phyloP scores from a whole-genome alignment of 1,284 basidiomycete species.

The Ganoderma boninense region DNA sequence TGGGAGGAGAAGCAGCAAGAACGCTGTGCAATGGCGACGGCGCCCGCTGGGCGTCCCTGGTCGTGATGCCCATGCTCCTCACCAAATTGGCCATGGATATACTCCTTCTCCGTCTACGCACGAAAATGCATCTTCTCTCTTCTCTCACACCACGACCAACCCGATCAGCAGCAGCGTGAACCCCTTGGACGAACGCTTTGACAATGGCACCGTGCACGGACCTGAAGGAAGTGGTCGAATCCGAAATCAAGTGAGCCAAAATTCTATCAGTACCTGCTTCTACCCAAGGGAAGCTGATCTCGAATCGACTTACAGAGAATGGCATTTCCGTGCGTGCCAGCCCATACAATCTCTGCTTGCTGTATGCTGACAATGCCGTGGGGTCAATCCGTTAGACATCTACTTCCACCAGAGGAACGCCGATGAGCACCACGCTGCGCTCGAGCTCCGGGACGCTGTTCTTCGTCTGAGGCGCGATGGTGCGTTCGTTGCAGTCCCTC shows the following conservation, averaged over 20 bases:
- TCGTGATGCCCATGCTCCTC: not conserved
- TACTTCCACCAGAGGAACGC: constrained; percentile 78
- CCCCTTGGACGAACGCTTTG: not conserved
- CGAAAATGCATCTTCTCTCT: not conserved
- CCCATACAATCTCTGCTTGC: too few species aligned
- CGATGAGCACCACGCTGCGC: constrained; percentile 67
- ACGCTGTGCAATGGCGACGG: constrained; percentile 5
- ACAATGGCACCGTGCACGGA: constrained; percentile 56
- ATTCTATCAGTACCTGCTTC: not conserved
- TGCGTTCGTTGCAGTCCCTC: constrained; percentile 79
- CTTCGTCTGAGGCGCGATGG: constrained; percentile 73
- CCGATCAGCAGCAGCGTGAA: not conserved
- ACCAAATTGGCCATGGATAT: not conserved
- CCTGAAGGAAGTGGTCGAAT: constrained; percentile 65
- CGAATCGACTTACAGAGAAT: constrained; percentile 57
- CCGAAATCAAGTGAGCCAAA: constrained; percentile 68
- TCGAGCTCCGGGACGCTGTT: constrained; percentile 74
- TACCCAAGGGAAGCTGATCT: not conserved
- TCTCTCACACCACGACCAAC: not conserved
- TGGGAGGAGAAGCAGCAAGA: constrained; percentile 14
- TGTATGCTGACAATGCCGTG: not conserved
- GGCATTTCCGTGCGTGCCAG: constrained; percentile 73
- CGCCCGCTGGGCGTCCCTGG: not conserved
- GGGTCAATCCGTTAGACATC: constrained; percentile 59
- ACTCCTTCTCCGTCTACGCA: not conserved